A percentile compares a stretch with the other conserved stretches of the same genome.
These are phyloP conservation scores for Protomyces arabidopsidicola DNA, from an alignment of 1,139 yeast species.

Conservation along the genomic window DNA sequence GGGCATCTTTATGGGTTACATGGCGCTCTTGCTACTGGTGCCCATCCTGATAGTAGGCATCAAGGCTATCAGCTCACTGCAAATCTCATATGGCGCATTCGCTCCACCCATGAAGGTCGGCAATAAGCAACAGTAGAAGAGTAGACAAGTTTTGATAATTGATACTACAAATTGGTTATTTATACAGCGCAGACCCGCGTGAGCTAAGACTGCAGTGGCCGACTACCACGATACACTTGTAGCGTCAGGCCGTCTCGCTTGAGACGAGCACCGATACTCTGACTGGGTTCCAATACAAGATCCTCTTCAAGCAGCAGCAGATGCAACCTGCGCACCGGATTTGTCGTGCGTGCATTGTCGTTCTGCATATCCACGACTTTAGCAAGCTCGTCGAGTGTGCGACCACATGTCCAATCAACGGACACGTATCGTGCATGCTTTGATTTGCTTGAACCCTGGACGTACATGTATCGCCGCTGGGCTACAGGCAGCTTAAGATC, in stretches of 20 bases:
- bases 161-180: not conserved
- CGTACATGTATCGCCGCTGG: not conserved
- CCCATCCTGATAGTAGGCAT: constrained; percentile 53
- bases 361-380: not conserved
- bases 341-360: constrained; percentile 19
- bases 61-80: constrained; percentile 56
- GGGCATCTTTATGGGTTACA: constrained; percentile 64
- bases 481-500: not conserved
- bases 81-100: constrained; percentile 67
- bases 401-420: constrained; percentile 4
- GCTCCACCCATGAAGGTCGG: constrained; percentile 45
- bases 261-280: not conserved
- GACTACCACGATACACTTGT: constrained; percentile 3
- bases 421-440: constrained; percentile 3
- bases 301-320: not conserved
- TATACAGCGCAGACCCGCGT: not conserved
- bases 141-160: not conserved
- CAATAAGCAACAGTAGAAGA: constrained; percentile 9
- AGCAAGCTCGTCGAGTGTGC: constrained; percentile 11
- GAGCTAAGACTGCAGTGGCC: not conserved
- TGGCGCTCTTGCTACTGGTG: constrained; percentile 54
- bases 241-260: constrained; percentile 1
- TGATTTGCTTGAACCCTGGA: not conserved
- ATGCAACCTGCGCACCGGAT: constrained; percentile 6
- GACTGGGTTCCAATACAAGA: constrained; percentile 17